Conservation (phyloP, 352 stramenopile genomes). For the Phytophthora pisi region DNA sequence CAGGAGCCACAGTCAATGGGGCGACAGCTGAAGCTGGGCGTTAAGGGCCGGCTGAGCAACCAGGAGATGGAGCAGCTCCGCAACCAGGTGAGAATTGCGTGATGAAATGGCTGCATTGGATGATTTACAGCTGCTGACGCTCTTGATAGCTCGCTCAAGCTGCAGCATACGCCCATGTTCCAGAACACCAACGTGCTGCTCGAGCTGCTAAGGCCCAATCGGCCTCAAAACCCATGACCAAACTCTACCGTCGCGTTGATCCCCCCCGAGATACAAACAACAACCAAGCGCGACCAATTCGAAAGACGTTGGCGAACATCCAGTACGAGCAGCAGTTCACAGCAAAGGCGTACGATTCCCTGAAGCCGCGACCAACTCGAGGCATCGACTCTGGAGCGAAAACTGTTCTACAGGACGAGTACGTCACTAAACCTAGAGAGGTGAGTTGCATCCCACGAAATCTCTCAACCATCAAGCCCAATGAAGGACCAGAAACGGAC, state of each 20-base stretch:
- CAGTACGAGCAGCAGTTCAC: slow-evolving; percentile 63
- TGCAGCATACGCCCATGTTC: slow-evolving; percentile 59
- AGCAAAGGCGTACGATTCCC: slow-evolving; percentile 33
- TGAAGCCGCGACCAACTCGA: slow-evolving; percentile 33
- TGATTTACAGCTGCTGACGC: neutral
- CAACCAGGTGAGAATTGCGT: slow-evolving; percentile 23
- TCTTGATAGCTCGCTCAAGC: slow-evolving; percentile 54
- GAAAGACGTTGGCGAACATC: slow-evolving; percentile 71
- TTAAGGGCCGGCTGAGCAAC: slow-evolving; percentile 64
- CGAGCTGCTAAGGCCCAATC: slow-evolving; percentile 18
- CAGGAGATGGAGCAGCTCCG: slow-evolving; percentile 75
- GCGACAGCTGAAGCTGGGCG: slow-evolving; percentile 33
- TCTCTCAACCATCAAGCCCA: slow-evolving; percentile 21
- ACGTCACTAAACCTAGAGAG: slow-evolving; percentile 60
- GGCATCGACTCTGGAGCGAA: slow-evolving; percentile 55
- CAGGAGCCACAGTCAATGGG: slow-evolving; percentile 4
- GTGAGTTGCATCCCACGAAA: slow-evolving; percentile 62
- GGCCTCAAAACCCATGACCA: slow-evolving; percentile 60
- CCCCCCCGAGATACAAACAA: slow-evolving; percentile 2
- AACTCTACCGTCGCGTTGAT: slow-evolving; percentile 51
- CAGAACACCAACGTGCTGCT: slow-evolving; percentile 22
- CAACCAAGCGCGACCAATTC: slow-evolving; percentile 26
- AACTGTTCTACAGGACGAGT: slow-evolving; percentile 71
- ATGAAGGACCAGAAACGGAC: slow-evolving; percentile 10
- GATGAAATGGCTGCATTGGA: slow-evolving; percentile 28